phyloP scores from a whole-genome alignment of 306 rosid species.

The Quercus engelmannii region DNA sequence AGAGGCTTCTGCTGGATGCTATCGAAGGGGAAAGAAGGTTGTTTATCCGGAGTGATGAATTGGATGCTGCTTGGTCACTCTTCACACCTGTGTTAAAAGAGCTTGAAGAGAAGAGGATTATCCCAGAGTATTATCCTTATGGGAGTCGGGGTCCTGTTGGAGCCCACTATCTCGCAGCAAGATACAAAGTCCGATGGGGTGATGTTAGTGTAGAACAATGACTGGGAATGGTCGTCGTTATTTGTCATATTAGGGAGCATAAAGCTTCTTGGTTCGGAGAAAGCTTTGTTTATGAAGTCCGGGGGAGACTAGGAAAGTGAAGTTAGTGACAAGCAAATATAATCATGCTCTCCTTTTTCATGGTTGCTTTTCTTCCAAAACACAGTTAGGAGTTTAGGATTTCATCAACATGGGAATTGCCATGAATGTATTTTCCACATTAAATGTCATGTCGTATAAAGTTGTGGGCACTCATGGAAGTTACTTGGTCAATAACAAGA shows the following conservation, averaged over 20 bases:
- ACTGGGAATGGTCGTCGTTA: conserved; percentile 7
- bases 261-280: not conserved
- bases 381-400: not conserved
- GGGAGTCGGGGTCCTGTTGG: conserved; percentile 94
- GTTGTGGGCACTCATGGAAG: not conserved
- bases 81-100: conserved; percentile 78
- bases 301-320: not conserved
- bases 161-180: conserved; percentile 87
- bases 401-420: not conserved
- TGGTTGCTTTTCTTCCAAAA: not conserved
- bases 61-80: conserved; percentile 85
- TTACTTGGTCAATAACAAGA: not conserved
- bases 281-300: not conserved
- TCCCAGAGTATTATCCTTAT: conserved; percentile 82
- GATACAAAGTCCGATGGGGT: conserved; percentile 82
- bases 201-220: conserved; percentile 57
- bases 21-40: conserved; percentile 90
- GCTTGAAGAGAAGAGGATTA: conserved; percentile 67
- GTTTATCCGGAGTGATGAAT: conserved; percentile 84
- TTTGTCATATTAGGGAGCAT: conserved; percentile 15
- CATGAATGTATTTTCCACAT: not conserved
- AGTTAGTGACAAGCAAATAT: not conserved
- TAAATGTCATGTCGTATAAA: not conserved
- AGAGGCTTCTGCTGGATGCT: conserved; percentile 86
- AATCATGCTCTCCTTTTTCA: not conserved